Conservation (phyloP, 192 early-diverging fungal genomes). For the Linnemannia exigua region DNA sequence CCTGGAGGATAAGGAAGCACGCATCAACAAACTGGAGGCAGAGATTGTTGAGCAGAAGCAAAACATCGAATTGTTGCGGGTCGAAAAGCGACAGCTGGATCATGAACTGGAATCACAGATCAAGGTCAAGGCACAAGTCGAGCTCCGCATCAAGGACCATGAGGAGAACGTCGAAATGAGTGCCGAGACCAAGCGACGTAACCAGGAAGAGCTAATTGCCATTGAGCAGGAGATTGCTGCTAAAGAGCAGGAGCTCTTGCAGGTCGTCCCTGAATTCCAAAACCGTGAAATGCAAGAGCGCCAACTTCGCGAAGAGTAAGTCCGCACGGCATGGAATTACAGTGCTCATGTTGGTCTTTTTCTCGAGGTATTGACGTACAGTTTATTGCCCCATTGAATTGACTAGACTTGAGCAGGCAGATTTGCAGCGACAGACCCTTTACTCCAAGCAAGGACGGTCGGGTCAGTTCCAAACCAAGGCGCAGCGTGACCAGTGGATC, state of each 20-base stretch:
- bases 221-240: constrained; percentile 70
- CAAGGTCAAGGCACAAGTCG: constrained; percentile 82
- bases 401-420: constrained; percentile 70
- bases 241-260: constrained; percentile 76
- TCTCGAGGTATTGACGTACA: neutral
- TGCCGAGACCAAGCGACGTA: constrained; percentile 31
- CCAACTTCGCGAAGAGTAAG: constrained; percentile 75
- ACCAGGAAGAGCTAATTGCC: constrained; percentile 43
- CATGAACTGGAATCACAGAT: constrained; percentile 83
- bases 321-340: neutral
- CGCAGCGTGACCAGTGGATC: constrained; percentile 86
- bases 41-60: constrained; percentile 76
- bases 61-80: constrained; percentile 72
- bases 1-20: constrained; percentile 66
- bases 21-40: constrained; percentile 62
- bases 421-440: constrained; percentile 82
- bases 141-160: constrained; percentile 85
- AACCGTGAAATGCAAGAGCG: constrained; percentile 69
- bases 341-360: no score
- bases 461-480: constrained; percentile 79
- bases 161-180: constrained; percentile 69
- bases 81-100: constrained; percentile 79
- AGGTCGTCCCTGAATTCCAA: constrained; percentile 76
- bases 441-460: constrained; percentile 89
- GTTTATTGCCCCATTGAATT: neutral